A percentile compares a stretch with the other conserved stretches of the same genome.
Conservation (phyloP, 192 early-diverging fungal genomes). For the Coemansia sp. region DNA sequence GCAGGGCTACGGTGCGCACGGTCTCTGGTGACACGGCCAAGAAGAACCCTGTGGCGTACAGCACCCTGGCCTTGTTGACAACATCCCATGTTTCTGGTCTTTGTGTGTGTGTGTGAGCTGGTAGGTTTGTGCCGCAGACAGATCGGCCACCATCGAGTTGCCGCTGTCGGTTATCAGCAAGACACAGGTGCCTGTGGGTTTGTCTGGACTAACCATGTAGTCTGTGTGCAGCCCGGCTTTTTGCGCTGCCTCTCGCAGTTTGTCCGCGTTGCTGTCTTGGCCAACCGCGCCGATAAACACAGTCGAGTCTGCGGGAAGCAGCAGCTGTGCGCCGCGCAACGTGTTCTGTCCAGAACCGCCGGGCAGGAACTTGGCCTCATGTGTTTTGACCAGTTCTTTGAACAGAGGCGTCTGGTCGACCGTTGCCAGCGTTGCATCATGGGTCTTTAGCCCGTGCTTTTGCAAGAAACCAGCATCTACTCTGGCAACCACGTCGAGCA, state of each 20-base stretch:
- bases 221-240: conserved; percentile 86
- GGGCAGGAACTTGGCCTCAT: conserved; percentile 82
- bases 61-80: conserved; percentile 85
- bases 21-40: conserved; percentile 86
- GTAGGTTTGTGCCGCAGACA: conserved; percentile 93
- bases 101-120: conserved; percentile 64
- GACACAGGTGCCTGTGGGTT: conserved; percentile 94
- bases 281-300: conserved; percentile 93
- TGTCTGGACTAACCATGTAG: conserved; percentile 76
- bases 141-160: conserved; percentile 90
- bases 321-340: conserved; percentile 85
- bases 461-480: conserved; percentile 71
- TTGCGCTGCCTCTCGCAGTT: conserved; percentile 74
- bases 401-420: conserved; percentile 84
- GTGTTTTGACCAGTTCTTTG: conserved; percentile 73
- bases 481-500: conserved; percentile 93
- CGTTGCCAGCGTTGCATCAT: conserved; percentile 94
- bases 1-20: conserved; percentile 82
- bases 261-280: conserved; percentile 77
- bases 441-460: conserved; percentile 90
- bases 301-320: conserved; percentile 84
- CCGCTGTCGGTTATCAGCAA: conserved; percentile 89
- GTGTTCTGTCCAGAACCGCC: conserved; percentile 98
- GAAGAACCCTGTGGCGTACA: conserved; percentile 95
- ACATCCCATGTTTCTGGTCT: conserved; percentile 79